phyloP scores from a whole-genome alignment of 805 yeast species.

The Monosporozyma solicola region DNA sequence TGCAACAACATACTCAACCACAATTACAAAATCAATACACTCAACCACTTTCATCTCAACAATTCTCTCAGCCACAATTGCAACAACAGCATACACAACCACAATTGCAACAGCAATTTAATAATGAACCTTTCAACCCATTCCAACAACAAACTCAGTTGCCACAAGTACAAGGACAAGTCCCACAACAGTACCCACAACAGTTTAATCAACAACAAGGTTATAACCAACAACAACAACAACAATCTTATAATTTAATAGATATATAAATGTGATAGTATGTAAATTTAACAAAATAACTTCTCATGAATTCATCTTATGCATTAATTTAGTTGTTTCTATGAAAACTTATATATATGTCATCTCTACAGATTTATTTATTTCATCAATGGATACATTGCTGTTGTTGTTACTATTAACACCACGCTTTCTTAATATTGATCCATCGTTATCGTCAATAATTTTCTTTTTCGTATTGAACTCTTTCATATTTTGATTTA shows the following conservation, averaged over 20 bases:
- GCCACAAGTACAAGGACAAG: conserved; percentile 3
- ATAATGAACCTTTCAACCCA: background rate
- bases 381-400: background rate
- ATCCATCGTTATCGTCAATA: conserved; percentile 2
- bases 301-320: background rate
- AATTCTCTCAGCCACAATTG: background rate
- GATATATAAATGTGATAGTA: conserved; percentile 17
- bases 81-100: conserved; percentile 1
- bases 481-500: conserved; percentile 5
- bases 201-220: conserved; percentile 9
- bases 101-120: background rate
- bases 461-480: conserved; percentile 9
- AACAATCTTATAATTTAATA: conserved; percentile 10
- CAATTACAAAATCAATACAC: conserved; percentile 1
- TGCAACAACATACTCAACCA: background rate
- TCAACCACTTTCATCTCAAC: background rate
- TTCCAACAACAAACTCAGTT: background rate
- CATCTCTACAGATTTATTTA: conserved; percentile 8
- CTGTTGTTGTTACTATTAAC: background rate
- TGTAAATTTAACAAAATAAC: background rate
- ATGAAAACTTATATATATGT: background rate
- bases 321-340: background rate
- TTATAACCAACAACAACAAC: conserved; percentile 9
- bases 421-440: conserved; percentile 7
- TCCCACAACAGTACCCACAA: conserved; percentile 5